phyloP scores from a whole-genome alignment of 2,329 filamentous ascomycete species.

The Exophiala xenobiotica region DNA sequence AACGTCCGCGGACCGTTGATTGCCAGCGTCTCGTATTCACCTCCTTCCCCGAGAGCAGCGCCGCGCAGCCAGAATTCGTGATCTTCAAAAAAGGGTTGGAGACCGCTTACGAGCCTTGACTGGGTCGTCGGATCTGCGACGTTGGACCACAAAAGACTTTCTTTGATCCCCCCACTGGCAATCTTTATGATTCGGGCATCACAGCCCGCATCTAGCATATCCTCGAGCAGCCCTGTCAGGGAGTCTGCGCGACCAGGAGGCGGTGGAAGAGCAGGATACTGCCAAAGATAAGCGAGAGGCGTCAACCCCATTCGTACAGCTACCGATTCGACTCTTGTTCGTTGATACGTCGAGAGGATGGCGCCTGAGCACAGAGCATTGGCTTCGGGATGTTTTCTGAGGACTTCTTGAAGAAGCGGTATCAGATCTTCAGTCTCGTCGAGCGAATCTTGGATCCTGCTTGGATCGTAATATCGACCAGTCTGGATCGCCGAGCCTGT shows the following conservation, averaged over 20 bases:
- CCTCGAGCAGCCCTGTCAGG: conserved; percentile 61
- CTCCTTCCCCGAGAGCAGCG: conserved; percentile 83
- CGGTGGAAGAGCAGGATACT: conserved; percentile 72
- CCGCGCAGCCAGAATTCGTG: conserved; percentile 57
- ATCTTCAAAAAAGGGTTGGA: conserved; percentile 57
- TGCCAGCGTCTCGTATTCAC: conserved; percentile 93
- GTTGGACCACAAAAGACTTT: conserved; percentile 75
- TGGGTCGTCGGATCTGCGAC: conserved; percentile 60
- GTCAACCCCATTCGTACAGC: conserved; percentile 78
- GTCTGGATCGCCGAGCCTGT: conserved; percentile 68
- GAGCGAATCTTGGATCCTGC: conserved; percentile 3
- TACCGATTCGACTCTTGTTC: conserved; percentile 91
- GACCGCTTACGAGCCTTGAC: conserved; percentile 48
- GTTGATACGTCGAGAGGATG: conserved; percentile 92
- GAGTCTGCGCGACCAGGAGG: conserved; percentile 35
- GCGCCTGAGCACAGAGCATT: conserved; percentile 89
- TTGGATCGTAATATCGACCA: conserved; percentile 66
- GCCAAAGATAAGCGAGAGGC: conserved; percentile 88
- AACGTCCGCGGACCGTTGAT: conserved; percentile 72
- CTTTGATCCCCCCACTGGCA: conserved; percentile 83
- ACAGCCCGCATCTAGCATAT: conserved; percentile 76
- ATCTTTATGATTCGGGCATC: conserved; percentile 95
- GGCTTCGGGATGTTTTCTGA: conserved; percentile 69
- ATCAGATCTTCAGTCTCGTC: conserved; percentile 91
- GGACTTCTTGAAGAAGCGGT: conserved; percentile 68